A percentile compares a stretch with the other conserved stretches of the same genome.
These are phyloP conservation scores for Trametes cubensis DNA, from an alignment of 768 basidiomycete species.

Conservation along the genomic window DNA sequence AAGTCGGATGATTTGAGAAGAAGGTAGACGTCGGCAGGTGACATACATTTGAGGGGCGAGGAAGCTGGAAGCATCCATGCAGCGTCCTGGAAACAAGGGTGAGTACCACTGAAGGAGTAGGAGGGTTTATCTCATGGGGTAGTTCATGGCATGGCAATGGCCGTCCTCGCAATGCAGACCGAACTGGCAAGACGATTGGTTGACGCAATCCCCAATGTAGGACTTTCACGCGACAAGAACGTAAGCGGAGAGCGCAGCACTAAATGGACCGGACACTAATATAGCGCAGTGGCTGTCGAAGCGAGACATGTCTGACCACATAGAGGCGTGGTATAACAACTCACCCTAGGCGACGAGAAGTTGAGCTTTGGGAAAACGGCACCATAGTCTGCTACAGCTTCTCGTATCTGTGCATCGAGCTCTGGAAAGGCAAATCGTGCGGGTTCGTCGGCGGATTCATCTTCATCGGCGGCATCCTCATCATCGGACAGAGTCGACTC, in stretches of 20 bases:
- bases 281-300: slow-evolving; percentile 6
- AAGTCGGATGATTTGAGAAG: slow-evolving; percentile 93
- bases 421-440: slow-evolving; percentile 73
- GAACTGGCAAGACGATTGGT: not conserved
- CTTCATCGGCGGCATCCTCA: slow-evolving; percentile 49
- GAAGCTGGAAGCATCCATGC: slow-evolving; percentile 87
- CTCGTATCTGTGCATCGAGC: slow-evolving; percentile 72
- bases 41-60: slow-evolving; percentile 83
- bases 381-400: slow-evolving; percentile 66
- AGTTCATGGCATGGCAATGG: too few relatives aligned
- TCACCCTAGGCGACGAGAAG: slow-evolving; percentile 89
- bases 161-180: not conserved
- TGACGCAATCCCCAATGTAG: not conserved
- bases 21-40: slow-evolving; percentile 88
- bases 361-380: slow-evolving; percentile 96
- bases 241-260: not conserved
- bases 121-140: too few relatives aligned
- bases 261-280: not conserved
- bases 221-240: not conserved
- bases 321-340: slow-evolving; percentile 17
- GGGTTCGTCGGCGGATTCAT: slow-evolving; percentile 41
- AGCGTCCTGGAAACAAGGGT: slow-evolving; percentile 67
- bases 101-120: not conserved
- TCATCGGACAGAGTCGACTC: slow-evolving; percentile 63
- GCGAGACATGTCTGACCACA: not conserved